Percentiles rank a stretch among this genome's conserved stretches.
phyloP scores from a whole-genome alignment of 371 early-diverging fungal species.

The Actinomortierella wolfii region DNA sequence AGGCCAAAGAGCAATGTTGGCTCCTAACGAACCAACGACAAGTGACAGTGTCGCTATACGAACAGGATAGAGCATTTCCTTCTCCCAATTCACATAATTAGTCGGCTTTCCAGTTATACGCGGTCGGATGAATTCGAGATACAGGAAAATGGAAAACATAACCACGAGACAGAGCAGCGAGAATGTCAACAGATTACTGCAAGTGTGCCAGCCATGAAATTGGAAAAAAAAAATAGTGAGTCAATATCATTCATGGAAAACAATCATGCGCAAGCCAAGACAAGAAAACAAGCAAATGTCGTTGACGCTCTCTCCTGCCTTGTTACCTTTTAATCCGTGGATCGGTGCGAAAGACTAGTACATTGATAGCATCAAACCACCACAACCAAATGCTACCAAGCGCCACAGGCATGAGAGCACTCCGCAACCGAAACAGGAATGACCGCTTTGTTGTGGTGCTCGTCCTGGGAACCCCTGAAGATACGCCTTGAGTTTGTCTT shows the following conservation, averaged over 20 bases:
- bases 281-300: too few species aligned
- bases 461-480: slow-evolving; percentile 1
- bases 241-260: too few species aligned
- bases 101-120: slow-evolving; percentile 23
- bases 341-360: slow-evolving; percentile 31
- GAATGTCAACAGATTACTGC: slow-evolving; percentile 31
- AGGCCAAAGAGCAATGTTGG: slow-evolving; percentile 38
- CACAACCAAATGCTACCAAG: slow-evolving; percentile 20
- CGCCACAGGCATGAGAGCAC: slow-evolving; percentile 15
- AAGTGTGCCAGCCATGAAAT: neutral
- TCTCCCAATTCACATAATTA: slow-evolving; percentile 36
- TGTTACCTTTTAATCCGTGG: slow-evolving; percentile 44
- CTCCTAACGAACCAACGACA: slow-evolving; percentile 19
- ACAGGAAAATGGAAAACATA: slow-evolving; percentile 40
- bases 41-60: slow-evolving; percentile 24
- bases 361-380: slow-evolving; percentile 32
- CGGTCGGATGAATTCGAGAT: slow-evolving; percentile 41
- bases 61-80: slow-evolving; percentile 33
- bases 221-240: too few species aligned
- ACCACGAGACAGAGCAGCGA: slow-evolving; percentile 28
- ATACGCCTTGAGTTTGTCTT: neutral
- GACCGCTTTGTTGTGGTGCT: slow-evolving; percentile 11
- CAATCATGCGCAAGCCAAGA: too few species aligned
- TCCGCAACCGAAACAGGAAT: slow-evolving; percentile 18
- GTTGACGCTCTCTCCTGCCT: too few species aligned